Percentiles rank a stretch among this genome's conserved stretches.
These are phyloP conservation scores for Alectoria sarmentosa DNA, from an alignment of 495 filamentous ascomycete species.

Conservation along the genomic window DNA sequence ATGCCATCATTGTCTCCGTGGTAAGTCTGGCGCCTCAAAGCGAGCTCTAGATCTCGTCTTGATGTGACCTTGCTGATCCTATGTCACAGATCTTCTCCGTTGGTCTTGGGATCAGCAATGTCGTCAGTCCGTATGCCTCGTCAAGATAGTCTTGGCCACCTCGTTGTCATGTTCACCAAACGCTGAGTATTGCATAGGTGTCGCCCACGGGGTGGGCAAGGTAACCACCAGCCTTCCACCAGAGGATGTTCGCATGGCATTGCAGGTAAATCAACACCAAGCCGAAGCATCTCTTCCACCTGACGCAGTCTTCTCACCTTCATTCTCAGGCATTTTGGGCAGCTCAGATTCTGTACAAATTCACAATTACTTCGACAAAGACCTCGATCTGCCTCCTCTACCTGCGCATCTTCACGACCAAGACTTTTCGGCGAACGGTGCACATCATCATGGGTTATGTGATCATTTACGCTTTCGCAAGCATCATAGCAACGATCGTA, in stretches of 20 bases:
- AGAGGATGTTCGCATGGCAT: constrained; percentile 15
- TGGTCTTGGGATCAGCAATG: constrained; percentile 19
- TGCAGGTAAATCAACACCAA: constrained; percentile 13
- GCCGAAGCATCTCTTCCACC: neutral
- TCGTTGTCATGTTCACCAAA: neutral
- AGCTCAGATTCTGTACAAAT: constrained; percentile 36
- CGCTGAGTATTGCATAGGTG: constrained; percentile 17
- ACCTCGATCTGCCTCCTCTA: constrained; percentile 34
- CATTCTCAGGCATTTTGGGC: constrained; percentile 30
- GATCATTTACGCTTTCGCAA: constrained; percentile 35
- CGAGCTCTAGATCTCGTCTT: neutral
- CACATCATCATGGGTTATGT: constrained; percentile 36
- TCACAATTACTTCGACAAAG: constrained; percentile 33
- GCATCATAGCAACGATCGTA: constrained; percentile 39
- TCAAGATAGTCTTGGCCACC: neutral
- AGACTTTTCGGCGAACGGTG: constrained; percentile 26
- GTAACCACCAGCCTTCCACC: constrained; percentile 7
- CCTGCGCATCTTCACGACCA: constrained; percentile 33
- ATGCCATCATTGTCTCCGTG: constrained; percentile 19
- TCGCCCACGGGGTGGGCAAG: constrained; percentile 23
- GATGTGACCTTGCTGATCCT: neutral
- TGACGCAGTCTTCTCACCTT: constrained; percentile 1
- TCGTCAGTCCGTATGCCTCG: constrained; percentile 10
- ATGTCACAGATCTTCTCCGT: constrained; percentile 15
- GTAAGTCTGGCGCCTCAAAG: constrained; percentile 9